Evolutionary conservation across 495 filamentous ascomycete genomes (phyloP), one percentile per base, ranked within the genome.

Genomic region (Evernia prunastri): DNA sequence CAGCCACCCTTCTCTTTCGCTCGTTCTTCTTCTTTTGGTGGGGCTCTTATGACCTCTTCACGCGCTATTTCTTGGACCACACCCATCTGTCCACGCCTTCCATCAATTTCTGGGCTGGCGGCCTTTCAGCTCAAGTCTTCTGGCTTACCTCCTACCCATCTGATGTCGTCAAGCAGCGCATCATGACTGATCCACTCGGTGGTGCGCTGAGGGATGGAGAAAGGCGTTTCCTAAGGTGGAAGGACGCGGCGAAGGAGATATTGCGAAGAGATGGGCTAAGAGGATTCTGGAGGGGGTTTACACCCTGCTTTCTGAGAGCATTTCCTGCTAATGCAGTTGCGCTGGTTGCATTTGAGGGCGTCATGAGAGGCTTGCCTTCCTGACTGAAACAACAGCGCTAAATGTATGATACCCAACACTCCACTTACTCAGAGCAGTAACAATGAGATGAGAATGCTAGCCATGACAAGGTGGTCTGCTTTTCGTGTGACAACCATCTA

Each of bases 1-100:
- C 72, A 36, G 89, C 94, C 1, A 98, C 94, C 0, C 78, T 97
- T 37, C 69, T 98, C 58, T 97, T 97, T 77, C 83, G 94, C 29
- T 84, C 87, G 8, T 95, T 91, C 75, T 98, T 98, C 81, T 96
- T 96, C 82, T 94, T 88, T 78, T 96, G 91, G 93, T 98, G 94
- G 94, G 88, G 87, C 15, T 87, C 84, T 42, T 98, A 98, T 76
- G 92, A 96, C 66, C 59, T 96, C 25, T 79, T 97, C 63, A 89
- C 89, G 20, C 78, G 85, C 25, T 72, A 81, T 63, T 77, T 98
- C 70, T 74, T 80, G 45, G 74, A 83, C 29, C 77, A 84, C 56
- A 96, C 91, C 20, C 76, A 57, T n/a, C 77, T 96, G 63, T 89
- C 88, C 25, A 83, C 86, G 1, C 90, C 92, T 10, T 84, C 85